A percentile compares a stretch with the other conserved stretches of the same genome.
These are phyloP conservation scores for Amanita rubescens DNA, from an alignment of 768 basidiomycete genomes.

Conservation along the genomic window DNA sequence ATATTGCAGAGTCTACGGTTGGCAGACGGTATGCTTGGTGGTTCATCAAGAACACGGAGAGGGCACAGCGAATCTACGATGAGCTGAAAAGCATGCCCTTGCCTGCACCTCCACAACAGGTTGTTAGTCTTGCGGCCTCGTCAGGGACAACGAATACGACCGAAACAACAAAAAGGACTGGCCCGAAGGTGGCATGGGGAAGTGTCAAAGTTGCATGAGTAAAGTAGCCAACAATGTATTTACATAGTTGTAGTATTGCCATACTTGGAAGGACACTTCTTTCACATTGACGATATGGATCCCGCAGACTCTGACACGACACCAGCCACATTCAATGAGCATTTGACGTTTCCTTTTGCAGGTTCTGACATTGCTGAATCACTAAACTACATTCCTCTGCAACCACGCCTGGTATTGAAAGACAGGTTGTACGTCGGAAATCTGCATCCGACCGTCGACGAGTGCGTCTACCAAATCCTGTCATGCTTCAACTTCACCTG, in stretches of 20 bases:
- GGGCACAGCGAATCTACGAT: constrained; percentile 82
- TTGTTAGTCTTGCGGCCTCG: constrained; percentile 12
- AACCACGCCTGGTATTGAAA: constrained; percentile 36
- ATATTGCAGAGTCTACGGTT: constrained; percentile 91
- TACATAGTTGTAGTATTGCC: neutral
- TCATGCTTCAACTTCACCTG: neutral
- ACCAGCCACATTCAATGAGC: neutral
- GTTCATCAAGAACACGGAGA: constrained; percentile 95
- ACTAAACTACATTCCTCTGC: neutral
- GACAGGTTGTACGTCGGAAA: constrained; percentile 91
- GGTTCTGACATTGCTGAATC: neutral
- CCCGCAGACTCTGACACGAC: neutral
- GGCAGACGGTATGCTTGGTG: constrained; percentile 92
- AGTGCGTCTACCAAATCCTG: constrained; percentile 39
- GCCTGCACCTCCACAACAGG: constrained; percentile 27
- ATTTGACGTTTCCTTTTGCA: constrained; percentile 2
- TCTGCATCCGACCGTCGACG: constrained; percentile 78
- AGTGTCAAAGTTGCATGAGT: constrained; percentile 31
- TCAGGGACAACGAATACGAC: constrained; percentile 8
- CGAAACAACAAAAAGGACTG: constrained; percentile 23
- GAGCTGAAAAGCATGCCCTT: constrained; percentile 53
- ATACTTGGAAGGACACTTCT: neutral
- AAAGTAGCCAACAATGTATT: too few relatives aligned
- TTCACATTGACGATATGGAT: too few relatives aligned
- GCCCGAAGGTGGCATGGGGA: constrained; percentile 59